These are phyloP conservation scores for Clavaria fumosa DNA, from an alignment of 768 basidiomycete species.

Conservation along the genomic window DNA sequence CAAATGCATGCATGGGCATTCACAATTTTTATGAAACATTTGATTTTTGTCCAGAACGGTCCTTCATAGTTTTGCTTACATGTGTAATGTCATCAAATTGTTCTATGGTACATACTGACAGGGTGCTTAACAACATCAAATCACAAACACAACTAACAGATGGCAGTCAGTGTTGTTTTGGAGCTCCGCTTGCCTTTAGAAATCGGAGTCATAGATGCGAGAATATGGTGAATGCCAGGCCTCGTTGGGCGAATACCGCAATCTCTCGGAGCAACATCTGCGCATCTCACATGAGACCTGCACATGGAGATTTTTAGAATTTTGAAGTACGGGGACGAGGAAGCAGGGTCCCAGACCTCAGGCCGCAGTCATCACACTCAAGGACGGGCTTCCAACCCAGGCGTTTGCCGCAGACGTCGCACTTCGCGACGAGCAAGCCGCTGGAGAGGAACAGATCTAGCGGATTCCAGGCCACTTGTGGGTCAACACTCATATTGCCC, in stretches of 20 bases:
- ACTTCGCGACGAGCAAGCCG: conserved; percentile 56
- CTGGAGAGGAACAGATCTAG: conserved; percentile 67
- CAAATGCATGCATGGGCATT: no score
- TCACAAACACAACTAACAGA: no score
- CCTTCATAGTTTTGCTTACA: no score
- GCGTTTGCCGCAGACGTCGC: conserved; percentile 69
- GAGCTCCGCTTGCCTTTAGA: conserved; percentile 26
- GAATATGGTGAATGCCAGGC: conserved; percentile 15
- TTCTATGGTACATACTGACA: no score
- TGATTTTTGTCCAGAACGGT: no score
- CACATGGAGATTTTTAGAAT: conserved; percentile 8
- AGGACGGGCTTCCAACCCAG: conserved; percentile 78
- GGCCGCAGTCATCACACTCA: conserved; percentile 80
- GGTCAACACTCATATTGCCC: conserved; percentile 17
- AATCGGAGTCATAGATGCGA: conserved; percentile 22
- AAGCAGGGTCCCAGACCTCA: conserved; percentile 36
- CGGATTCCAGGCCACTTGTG: conserved; percentile 48
- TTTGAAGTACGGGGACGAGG: conserved; percentile 6
- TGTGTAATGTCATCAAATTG: no score
- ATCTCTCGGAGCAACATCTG: conserved; percentile 65
- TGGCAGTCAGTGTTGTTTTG: no score
- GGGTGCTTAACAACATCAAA: no score
- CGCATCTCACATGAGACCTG: conserved; percentile 80
- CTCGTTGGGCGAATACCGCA: conserved; percentile 44
- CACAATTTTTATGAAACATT: no score